Base-by-base conservation (phyloP, 306 rosid species). In the Mucuna pruriens region DNA sequence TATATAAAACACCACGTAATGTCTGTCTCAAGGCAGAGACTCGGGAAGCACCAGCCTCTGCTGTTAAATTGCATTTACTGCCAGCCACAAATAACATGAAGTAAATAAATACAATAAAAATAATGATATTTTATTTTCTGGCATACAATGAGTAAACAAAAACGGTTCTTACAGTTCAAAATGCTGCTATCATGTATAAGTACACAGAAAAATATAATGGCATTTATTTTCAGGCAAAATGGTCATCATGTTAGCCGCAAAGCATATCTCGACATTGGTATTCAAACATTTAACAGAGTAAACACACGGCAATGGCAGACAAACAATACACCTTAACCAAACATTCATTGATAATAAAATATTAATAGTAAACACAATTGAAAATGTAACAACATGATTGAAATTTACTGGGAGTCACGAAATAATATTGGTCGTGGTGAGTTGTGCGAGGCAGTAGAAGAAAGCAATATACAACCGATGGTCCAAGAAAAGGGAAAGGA, bases 321-420 rank as follows among this genome's bases (percentile, higher is more conserved):
- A 57, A 74, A 23, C 69, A 75, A 58, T 67, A 64, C 68, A 29
- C 19, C 73, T 74, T 17, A 48, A 79, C 7, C 45, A 40, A 79
- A 10, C 31, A 33, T 51, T 5, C 54, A 42, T 55, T 1, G 58
- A 58, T 25, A 29, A 29, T 29, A 29, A 29, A 29, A 29, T 29
- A 29, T 29, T 29, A 29, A 1, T 29, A 29, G 31, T 29, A 29
- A 29, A 29, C 31, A 29, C 31, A 29, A 29, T 29, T 29, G 31
- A 29, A 29, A 29, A 29, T 29, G 31, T 29, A 29, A 29, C 31
- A 29, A 1, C 31, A 3, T 29, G 31, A 3, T 29, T 29, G 31
- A 29, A 29, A 29, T 29, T 29, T 29, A 29, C n/a, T n/a, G n/a
- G n/a, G n/a, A n/a, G n/a, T n/a, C n/a, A n/a, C 31, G 31, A 29